These are phyloP conservation scores for Mortierella alpina DNA, from an alignment of 192 early-diverging fungal species.

Conservation along the genomic window DNA sequence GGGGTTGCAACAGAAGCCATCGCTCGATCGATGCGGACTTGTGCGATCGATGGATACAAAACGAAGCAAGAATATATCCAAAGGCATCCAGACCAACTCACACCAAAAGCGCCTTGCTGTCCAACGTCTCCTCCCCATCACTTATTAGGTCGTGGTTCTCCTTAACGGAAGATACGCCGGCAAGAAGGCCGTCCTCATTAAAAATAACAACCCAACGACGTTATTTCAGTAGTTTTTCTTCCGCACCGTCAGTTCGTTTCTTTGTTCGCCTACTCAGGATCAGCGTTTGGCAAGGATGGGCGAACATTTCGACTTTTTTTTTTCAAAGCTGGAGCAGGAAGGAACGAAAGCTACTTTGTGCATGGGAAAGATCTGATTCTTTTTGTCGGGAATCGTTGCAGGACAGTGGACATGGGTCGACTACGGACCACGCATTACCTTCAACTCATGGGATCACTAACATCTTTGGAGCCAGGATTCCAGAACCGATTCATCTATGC, in stretches of 20 bases:
- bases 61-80: not conserved
- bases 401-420: too few species aligned
- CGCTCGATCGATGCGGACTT: too few species aligned
- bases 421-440: too few species aligned
- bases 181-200: constrained; percentile 99
- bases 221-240: not conserved
- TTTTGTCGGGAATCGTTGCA: not conserved
- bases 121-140: not conserved
- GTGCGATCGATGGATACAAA: constrained; percentile 20
- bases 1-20: too few species aligned
- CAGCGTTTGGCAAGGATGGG: too few species aligned
- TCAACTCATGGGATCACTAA: constrained; percentile 8
- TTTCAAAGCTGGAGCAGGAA: not conserved
- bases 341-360: not conserved
- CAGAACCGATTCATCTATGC: too few species aligned
- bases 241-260: constrained; percentile 1
- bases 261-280: not conserved
- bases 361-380: not conserved
- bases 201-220: constrained; percentile 63
- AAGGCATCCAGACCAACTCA: not conserved
- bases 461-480: not conserved
- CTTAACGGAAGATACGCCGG: constrained; percentile 99
- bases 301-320: not conserved
- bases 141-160: constrained; percentile 91
- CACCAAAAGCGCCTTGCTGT: too few species aligned